Base-by-base conservation (phyloP, 2,329 filamentous ascomycete genomes). In the Herpotrichia juniperi region DNA sequence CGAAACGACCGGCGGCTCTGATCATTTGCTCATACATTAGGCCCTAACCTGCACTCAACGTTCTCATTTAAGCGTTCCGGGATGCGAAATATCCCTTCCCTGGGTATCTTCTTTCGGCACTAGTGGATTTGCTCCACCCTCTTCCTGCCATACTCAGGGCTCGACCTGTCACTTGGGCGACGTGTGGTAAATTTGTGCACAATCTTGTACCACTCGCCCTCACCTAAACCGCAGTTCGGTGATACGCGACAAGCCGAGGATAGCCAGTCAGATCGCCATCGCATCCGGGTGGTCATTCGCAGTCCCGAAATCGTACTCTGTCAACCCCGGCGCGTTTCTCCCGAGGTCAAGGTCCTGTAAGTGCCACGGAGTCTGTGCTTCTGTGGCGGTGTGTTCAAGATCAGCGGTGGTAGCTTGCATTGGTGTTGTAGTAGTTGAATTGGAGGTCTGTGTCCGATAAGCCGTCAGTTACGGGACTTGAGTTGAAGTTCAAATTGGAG, bases 401-500 rank as follows among this genome's bases (percentile, higher is more conserved):
- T 51, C 54, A 62, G 48, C 46, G 48, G 46, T 69, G 61, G 32
- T 66, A 66, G 1, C 53, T 24, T 12, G 50, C 50, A 37, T 61
- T 22, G 51, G 61, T 46, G 50, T 65, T 66, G 57, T 68, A 67
- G 48, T 55, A 58, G 46, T 59, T 64, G 58, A 59, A 63, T 51
- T 66, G 64, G 47, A n/a, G n/a, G n/a, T 61, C 67, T 68, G 67
- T 61, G 64, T 53, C 42, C 67, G 65, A 61, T 71, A 61, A 71
- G 67, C 64, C 39, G 55, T 25, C 22, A 50, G 48, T 31, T 63
- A n/a, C 62, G 30, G 42, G 48, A 35, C 50, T 32, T 45, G 58
- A 42, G 43, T n/a, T n/a, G n/a, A n/a, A n/a, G n/a, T n/a, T n/a
- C n/a, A n/a, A n/a, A n/a, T n/a, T n/a, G n/a, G n/a, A n/a, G n/a